A percentile compares a stretch with the other conserved stretches of the same genome.
These are phyloP conservation scores for Cystobasidium sp. DNA, from an alignment of 1,284 basidiomycete genomes.

Conservation along the genomic window DNA sequence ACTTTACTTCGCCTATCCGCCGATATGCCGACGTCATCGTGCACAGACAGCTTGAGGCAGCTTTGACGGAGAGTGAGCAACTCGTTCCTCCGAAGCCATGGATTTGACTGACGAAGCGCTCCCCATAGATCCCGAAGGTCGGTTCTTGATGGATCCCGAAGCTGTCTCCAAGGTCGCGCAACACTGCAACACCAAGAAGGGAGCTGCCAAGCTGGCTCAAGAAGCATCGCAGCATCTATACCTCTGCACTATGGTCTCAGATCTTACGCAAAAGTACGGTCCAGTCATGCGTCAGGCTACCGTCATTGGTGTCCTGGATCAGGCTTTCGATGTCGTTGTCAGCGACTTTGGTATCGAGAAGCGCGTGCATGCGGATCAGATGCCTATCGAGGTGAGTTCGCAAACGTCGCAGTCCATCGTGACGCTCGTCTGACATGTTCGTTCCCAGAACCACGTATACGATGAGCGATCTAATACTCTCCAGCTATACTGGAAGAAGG, in stretches of 20 bases:
- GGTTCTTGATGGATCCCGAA: conserved; percentile 92
- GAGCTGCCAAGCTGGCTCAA: conserved; percentile 87
- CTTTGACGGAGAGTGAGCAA: conserved; percentile 69
- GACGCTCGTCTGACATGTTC: not conserved
- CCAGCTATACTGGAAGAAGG: conserved; percentile 70
- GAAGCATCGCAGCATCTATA: conserved; percentile 95
- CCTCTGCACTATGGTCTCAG: conserved; percentile 88
- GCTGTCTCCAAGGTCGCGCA: conserved; percentile 96
- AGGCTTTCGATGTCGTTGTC: conserved; percentile 86
- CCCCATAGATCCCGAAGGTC: conserved; percentile 22
- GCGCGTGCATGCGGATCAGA: conserved; percentile 96
- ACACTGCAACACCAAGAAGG: conserved; percentile 92
- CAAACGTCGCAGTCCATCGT: not conserved
- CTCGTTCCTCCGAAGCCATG: too few species aligned
- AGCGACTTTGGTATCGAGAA: conserved; percentile 77
- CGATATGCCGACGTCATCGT: conserved; percentile 90
- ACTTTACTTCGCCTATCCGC: conserved; percentile 70
- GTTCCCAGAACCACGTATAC: conserved; percentile 79
- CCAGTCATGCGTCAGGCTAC: conserved; percentile 90
- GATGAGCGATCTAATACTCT: conserved; percentile 89
- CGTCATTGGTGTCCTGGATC: conserved; percentile 90
- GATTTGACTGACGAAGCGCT: not conserved
- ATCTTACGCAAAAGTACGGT: conserved; percentile 90
- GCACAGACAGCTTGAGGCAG: conserved; percentile 94
- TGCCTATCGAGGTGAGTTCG: conserved; percentile 84